These are phyloP conservation scores for Neckera pumila DNA, from an alignment of 225 moss, liverwort and hornwort genomes.

Conservation along the genomic window DNA sequence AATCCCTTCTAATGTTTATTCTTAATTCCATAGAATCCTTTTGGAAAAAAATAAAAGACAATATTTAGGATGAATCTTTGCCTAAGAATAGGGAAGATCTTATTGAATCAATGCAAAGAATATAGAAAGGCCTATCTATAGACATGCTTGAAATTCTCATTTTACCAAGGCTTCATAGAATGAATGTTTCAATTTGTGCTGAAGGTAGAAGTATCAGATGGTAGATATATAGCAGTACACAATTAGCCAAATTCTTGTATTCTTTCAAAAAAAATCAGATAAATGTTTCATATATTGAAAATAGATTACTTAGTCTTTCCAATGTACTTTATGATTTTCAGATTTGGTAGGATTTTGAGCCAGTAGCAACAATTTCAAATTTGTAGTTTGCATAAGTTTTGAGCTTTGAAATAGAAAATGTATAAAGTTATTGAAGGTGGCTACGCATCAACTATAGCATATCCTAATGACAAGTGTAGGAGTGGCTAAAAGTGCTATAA, in stretches of 20 bases:
- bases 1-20: too few relatives aligned
- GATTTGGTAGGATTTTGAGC: neutral
- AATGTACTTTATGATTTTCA: neutral
- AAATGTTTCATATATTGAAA: neutral
- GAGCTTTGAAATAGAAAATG: neutral
- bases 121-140: neutral
- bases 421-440: neutral
- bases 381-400: neutral
- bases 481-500: neutral
- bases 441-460: neutral
- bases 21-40: fast-evolving
- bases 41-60: neutral
- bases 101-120: neutral
- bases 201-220: neutral
- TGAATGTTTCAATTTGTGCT: neutral
- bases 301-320: neutral
- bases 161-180: neutral
- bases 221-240: neutral
- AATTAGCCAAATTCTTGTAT: neutral
- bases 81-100: neutral
- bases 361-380: neutral
- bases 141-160: neutral
- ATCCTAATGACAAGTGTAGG: neutral
- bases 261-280: neutral
- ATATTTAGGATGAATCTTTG: neutral